phyloP scores from a whole-genome alignment of 73 alveolate genomes.

The Loxodes magnus region DNA sequence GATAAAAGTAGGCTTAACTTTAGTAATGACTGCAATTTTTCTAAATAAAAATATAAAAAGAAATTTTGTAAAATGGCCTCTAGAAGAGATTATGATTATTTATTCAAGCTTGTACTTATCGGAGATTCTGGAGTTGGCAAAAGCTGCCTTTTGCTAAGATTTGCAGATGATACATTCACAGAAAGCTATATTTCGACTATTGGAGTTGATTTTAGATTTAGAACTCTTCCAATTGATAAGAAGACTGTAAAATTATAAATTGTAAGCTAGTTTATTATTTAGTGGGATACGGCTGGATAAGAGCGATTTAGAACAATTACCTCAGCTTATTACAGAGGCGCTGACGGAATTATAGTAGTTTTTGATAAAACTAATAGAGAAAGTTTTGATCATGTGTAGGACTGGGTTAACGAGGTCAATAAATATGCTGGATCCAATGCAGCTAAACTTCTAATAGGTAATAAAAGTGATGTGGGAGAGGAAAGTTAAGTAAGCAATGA shows the following conservation, averaged over 20 bases:
- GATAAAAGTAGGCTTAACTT: too few relatives aligned
- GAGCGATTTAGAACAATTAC: slow-evolving; percentile 70
- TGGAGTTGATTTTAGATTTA: slow-evolving; percentile 12
- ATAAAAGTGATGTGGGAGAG: slow-evolving; percentile 19
- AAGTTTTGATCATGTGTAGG: slow-evolving; percentile 34
- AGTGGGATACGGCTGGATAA: slow-evolving; percentile 95
- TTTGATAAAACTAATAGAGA: slow-evolving; percentile 47
- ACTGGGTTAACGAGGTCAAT: slow-evolving; percentile 27
- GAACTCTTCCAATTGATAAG: slow-evolving; percentile 3
- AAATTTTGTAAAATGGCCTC: too few relatives aligned
- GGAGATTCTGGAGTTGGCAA: slow-evolving; percentile 49
- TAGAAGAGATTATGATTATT: too few relatives aligned
- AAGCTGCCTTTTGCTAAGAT: slow-evolving; percentile 29
- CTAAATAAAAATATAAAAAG: too few relatives aligned
- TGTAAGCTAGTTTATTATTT: not conserved
- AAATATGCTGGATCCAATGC: slow-evolving; percentile 30
- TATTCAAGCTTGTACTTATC: slow-evolving; percentile 33
- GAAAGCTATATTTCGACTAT: slow-evolving; percentile 45
- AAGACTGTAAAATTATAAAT: slow-evolving; percentile 13
- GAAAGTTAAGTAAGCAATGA: slow-evolving; percentile 15
- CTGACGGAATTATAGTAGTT: slow-evolving; percentile 57
- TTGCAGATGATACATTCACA: slow-evolving; percentile 57
- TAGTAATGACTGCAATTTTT: too few relatives aligned
- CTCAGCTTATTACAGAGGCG: slow-evolving; percentile 49
- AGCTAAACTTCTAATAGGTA: slow-evolving; percentile 23